Evolutionary conservation across 208 protist species (phyloP), one percentile per base, ranked within the genome.

Genomic region (Plasmodiophora brassicae): DNA sequence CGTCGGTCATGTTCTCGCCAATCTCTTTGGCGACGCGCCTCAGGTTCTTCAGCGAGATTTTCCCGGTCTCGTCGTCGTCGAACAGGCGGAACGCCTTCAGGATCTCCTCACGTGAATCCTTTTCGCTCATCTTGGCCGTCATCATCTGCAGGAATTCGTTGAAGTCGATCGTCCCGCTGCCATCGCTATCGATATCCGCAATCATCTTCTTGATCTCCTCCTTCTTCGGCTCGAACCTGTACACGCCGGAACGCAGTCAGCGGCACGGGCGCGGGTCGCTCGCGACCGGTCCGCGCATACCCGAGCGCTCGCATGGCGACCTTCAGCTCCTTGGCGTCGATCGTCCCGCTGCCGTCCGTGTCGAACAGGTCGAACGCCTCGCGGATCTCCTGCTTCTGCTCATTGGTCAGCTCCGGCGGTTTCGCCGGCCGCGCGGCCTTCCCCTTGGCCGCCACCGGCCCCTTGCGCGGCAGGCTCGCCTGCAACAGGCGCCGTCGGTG

Each of bases 311-410:
- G 95, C 96, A 99, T 99, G 45, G 97, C 98, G 44, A 99, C 97
- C 94, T 99, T 99, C 90, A 99, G 95, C 93, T 99, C 98, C 85
- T 99, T 98, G 25, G 94, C 95, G 87, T 99, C 98, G 87, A 99
- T 97, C 14, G 90, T 92, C 10, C 95, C 95, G n/a, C 39, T 71
- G n/a, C 91, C 91, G 87, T 93, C 91, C 28, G 91, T 93, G 65
- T 93, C 97, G 90, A 99, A 99, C 35, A 99, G 93, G 90, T 99
- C 97, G 91, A 99, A 99, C 0, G 98, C 97, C 93, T 99, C 98
- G 38, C 97, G 96, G 84, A 99, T 99, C 93, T 99, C 98, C 91
- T 98, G 95, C 84, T 96, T 95, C 93, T 99, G 98, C 92, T 99
- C 98, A 87, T 98, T 96, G 10, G 95, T 98, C n/a, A 99, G 93